Evolutionary conservation across 108 stramenopile species (phyloP).

Genomic region (Mayamaea pseudoterrestris): DNA sequence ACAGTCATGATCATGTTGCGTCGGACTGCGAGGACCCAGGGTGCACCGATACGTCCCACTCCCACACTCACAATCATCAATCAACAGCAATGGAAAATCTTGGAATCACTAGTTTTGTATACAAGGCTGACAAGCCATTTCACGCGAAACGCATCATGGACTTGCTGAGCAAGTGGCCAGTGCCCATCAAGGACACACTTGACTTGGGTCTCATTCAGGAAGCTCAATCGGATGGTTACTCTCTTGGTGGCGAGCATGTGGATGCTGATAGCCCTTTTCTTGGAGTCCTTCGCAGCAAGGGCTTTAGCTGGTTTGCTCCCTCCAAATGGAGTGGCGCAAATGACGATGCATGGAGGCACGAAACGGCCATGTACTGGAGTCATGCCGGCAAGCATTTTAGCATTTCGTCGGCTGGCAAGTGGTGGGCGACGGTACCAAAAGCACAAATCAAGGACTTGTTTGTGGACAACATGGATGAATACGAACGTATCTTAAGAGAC

Average conservation of each 20-base stretch:
- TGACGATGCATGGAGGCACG: constrained; percentile 78
- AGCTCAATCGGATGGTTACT: background rate
- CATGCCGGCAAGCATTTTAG: constrained; percentile 92
- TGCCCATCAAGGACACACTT: constrained; percentile 73
- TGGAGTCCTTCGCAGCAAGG: constrained; percentile 48
- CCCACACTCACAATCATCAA: constrained; percentile 15
- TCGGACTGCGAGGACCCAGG: constrained; percentile 16
- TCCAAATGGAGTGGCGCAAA: constrained; percentile 44
- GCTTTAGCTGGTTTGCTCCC: constrained; percentile 70
- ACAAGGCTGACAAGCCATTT: constrained; percentile 6
- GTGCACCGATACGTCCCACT: constrained; percentile 27
- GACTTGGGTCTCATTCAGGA: constrained; percentile 35
- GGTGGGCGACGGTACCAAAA: constrained; percentile 73
- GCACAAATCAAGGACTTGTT: constrained; percentile 64
- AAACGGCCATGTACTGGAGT: constrained; percentile 92
- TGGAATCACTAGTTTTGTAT: constrained; percentile 5
- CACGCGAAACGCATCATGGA: constrained; percentile 9
- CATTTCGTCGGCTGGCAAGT: constrained; percentile 80
- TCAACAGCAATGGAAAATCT: constrained; percentile 11
- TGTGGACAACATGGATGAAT: constrained; percentile 42
- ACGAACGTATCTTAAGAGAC: constrained; percentile 61
- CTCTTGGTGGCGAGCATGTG: constrained; percentile 11
- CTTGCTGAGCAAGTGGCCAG: constrained; percentile 72
- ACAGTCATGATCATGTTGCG: constrained; percentile 14
- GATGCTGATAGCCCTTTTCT: constrained; percentile 7